A percentile compares a stretch with the other conserved stretches of the same genome.
Evolutionary conservation across 73 alveolate species (phyloP).

Genomic region (Stentor coeruleus): DNA sequence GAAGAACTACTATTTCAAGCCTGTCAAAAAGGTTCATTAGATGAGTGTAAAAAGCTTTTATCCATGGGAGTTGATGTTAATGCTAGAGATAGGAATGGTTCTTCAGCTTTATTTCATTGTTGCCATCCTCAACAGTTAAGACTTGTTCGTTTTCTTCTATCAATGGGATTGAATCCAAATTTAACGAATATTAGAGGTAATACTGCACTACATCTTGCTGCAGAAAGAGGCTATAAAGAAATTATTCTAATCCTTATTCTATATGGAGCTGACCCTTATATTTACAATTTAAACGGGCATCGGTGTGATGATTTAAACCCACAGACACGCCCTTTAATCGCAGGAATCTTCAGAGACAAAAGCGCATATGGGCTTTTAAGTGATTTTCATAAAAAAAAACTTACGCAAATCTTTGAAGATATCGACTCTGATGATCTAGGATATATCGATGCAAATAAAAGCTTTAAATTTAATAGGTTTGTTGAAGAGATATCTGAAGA

Average conservation of each 20-base stretch:
- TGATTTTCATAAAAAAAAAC: neutral
- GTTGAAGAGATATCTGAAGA: conserved; percentile 13
- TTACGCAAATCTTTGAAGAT: conserved; percentile 21
- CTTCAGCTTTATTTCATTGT: conserved; percentile 1
- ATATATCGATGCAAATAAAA: neutral
- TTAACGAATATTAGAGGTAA: conserved; percentile 13
- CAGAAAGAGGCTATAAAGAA: neutral
- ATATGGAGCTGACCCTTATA: neutral
- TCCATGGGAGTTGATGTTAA: neutral
- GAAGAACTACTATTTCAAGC: neutral
- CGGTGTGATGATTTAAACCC: neutral
- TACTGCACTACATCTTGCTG: conserved; percentile 15
- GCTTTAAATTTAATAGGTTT: conserved; percentile 17
- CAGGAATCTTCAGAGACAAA: neutral
- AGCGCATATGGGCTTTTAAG: neutral
- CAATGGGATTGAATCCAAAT: neutral
- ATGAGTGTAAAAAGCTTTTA: neutral
- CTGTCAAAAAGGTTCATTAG: neutral
- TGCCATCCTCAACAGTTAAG: conserved; percentile 3
- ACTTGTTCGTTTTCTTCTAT: neutral
- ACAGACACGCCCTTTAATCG: neutral
- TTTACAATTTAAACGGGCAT: neutral
- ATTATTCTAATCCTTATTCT: neutral
- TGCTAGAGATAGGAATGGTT: neutral
- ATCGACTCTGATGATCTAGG: neutral